phyloP scores from a whole-genome alignment of 306 rosid species.

The Aeschynomene evenia region DNA sequence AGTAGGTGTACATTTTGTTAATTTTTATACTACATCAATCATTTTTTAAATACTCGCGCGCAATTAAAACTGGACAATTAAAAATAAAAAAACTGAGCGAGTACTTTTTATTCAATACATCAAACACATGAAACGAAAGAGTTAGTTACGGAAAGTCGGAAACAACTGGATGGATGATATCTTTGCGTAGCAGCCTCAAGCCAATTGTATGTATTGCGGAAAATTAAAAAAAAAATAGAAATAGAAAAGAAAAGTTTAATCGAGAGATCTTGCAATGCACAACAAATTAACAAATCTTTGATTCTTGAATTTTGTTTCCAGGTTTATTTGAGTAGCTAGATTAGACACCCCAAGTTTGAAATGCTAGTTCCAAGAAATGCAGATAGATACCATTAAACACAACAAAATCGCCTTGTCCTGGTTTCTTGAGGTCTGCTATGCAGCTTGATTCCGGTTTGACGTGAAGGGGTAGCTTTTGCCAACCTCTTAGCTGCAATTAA shows the following conservation, averaged over 20 bases:
- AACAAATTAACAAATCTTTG: constrained; percentile 7
- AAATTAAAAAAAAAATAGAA: too few species aligned
- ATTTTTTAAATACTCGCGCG: too few species aligned
- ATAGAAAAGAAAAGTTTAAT: neutral
- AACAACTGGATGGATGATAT: neutral
- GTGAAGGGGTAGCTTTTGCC: constrained; percentile 71
- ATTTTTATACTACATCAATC: too few species aligned
- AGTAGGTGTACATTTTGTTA: too few species aligned
- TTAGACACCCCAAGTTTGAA: neutral
- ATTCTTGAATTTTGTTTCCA: neutral
- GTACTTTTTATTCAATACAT: too few species aligned
- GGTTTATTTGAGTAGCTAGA: neutral
- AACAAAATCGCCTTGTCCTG: constrained; percentile 62
- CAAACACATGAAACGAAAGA: too few species aligned
- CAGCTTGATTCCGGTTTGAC: constrained; percentile 64
- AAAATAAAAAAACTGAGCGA: too few species aligned
- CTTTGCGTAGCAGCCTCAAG: neutral
- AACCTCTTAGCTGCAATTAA: constrained; percentile 66
- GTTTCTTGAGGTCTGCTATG: constrained; percentile 51
- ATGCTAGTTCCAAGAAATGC: too few species aligned
- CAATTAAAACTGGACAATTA: too few species aligned
- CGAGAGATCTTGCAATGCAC: neutral
- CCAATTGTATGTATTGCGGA: neutral
- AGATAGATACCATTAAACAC: constrained; percentile 30
- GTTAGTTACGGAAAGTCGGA: too few species aligned